Conservation (phyloP, 2,329 filamentous ascomycete genomes). For the Aspergillus sojae region DNA sequence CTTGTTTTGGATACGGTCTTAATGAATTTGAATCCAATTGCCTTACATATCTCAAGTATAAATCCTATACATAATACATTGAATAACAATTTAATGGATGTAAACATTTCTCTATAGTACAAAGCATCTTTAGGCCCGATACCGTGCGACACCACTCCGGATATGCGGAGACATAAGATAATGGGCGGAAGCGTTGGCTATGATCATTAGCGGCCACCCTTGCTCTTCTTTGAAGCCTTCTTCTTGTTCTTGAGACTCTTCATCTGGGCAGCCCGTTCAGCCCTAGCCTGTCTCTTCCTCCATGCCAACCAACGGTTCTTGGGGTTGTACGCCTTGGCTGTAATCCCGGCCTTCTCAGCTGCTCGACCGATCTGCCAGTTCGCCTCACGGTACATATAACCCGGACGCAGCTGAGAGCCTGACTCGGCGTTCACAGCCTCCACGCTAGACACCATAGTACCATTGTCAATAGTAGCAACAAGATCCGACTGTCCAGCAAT, state of each 20-base stretch:
- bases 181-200: conserved; percentile 11
- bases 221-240: conserved; percentile 42
- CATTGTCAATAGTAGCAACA: conserved; percentile 28
- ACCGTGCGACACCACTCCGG: conserved; percentile 15
- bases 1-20: neutral
- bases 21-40: neutral
- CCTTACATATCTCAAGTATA: neutral
- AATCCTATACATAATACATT: conserved; percentile 7
- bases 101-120: conserved; percentile 37
- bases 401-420: conserved; percentile 50
- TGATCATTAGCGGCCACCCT: conserved; percentile 30
- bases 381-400: conserved; percentile 66
- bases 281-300: conserved; percentile 60
- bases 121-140: conserved; percentile 27
- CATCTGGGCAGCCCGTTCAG: conserved; percentile 55
- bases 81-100: conserved; percentile 9
- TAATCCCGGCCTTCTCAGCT: conserved; percentile 62
- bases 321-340: conserved; percentile 58
- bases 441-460: conserved; percentile 27
- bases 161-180: conserved; percentile 18
- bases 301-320: conserved; percentile 67
- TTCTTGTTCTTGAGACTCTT: conserved; percentile 55
- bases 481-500: conserved; percentile 28
- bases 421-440: conserved; percentile 28
- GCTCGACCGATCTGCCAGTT: conserved; percentile 70